Evolutionary conservation across 768 basidiomycete genomes (phyloP).

Genomic region (Harrya chromipes): DNA sequence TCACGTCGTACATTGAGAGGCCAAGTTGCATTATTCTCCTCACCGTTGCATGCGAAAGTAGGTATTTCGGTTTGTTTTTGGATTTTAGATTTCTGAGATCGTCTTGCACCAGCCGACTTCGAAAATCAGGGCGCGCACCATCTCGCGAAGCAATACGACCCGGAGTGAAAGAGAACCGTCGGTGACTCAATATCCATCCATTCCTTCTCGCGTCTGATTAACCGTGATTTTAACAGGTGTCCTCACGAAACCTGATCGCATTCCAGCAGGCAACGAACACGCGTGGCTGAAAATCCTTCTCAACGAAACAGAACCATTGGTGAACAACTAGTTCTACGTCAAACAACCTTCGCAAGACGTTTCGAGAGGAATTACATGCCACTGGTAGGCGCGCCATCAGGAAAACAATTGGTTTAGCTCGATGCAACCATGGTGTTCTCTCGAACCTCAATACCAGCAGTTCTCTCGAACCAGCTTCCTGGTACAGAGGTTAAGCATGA

Average conservation of each 20-base stretch:
- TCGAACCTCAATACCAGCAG: slow-evolving; percentile 48
- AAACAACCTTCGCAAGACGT: slow-evolving; percentile 36
- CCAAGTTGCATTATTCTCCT: no score
- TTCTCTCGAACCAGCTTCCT: slow-evolving; percentile 57
- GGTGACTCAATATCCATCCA: slow-evolving; percentile 51
- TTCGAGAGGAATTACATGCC: slow-evolving; percentile 28
- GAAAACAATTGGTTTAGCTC: slow-evolving; percentile 60
- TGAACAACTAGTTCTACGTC: slow-evolving; percentile 37
- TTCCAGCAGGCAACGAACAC: slow-evolving; percentile 26
- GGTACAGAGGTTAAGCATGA: slow-evolving; percentile 52
- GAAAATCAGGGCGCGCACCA: no score
- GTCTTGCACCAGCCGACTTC: no score
- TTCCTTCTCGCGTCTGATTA: slow-evolving; percentile 38
- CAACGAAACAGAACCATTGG: slow-evolving; percentile 41
- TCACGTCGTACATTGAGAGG: slow-evolving; percentile 56
- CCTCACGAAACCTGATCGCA: slow-evolving; percentile 79
- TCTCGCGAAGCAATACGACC: no score
- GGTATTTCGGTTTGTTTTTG: no score
- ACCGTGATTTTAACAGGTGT: slow-evolving; percentile 11
- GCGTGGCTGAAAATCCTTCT: slow-evolving; percentile 55
- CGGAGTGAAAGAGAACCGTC: no score
- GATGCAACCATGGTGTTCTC: slow-evolving; percentile 50
- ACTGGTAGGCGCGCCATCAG: slow-evolving; percentile 60
- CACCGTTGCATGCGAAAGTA: no score
- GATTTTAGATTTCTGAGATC: no score